phyloP scores from a whole-genome alignment of 2,329 filamentous ascomycete genomes.

The Arthrobotrys pseudoclavata region DNA sequence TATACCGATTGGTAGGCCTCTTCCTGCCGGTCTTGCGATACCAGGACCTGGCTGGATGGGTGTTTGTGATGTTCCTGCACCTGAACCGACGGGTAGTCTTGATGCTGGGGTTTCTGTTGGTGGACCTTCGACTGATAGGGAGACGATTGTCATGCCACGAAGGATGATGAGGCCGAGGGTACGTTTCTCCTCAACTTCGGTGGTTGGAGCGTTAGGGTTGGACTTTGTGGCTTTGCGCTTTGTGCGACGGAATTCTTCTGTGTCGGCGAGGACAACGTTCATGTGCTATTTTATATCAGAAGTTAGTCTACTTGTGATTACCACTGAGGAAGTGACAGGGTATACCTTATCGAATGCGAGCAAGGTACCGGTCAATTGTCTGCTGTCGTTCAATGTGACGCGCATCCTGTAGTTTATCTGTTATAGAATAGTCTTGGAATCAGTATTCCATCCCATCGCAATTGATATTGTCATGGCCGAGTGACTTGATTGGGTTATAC shows the following conservation, averaged over 20 bases:
- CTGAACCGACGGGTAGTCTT: constrained; percentile 79
- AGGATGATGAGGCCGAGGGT: constrained; percentile 96
- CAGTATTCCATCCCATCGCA: constrained; percentile 29
- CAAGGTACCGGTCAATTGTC: constrained; percentile 98
- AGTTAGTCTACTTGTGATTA: constrained; percentile 60
- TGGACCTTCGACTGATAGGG: constrained; percentile 93
- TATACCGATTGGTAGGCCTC: constrained; percentile 71
- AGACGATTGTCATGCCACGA: constrained; percentile 93
- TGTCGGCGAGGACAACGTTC: constrained; percentile 98
- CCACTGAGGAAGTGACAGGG: not conserved
- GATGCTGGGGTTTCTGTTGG: constrained; percentile 93
- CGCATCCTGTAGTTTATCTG: constrained; percentile 99
- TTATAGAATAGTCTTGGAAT: constrained; percentile 59
- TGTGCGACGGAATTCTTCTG: constrained; percentile 94
- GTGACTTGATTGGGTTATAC: constrained; percentile 49
- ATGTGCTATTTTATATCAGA: constrained; percentile 78
- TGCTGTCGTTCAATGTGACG: constrained; percentile 91
- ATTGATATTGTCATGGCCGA: constrained; percentile 9
- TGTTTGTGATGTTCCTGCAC: constrained; percentile 66
- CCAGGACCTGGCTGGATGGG: constrained; percentile 85
- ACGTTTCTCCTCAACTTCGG: constrained; percentile 96
- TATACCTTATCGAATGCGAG: constrained; percentile 95
- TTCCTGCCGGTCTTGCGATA: constrained; percentile 89
- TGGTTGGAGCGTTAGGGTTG: constrained; percentile 75
- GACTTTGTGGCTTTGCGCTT: constrained; percentile 86